Base-by-base conservation (phyloP, 116 monocot genomes). In the Iris pallida region DNA sequence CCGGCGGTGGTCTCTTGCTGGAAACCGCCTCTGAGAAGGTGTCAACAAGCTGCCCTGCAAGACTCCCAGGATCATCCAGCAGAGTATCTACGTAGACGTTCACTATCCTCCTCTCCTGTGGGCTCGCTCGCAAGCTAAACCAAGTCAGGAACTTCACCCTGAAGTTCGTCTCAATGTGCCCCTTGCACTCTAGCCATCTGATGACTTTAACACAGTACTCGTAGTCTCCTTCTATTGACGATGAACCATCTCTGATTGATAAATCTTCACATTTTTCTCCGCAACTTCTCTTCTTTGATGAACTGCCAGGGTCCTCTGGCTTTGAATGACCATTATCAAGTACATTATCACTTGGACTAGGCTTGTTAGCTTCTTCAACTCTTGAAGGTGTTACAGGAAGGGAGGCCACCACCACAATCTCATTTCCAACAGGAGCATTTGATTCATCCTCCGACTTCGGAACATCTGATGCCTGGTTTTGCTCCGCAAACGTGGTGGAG, bases 111-210 rank as follows among this genome's bases (percentile, higher is more conserved):
- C 91, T 83, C 74, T 95, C 95, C 71, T 95, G 90, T 20, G 75
- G 68, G 16, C 80, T 90, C 2, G 95, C 88, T n/a, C 80, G 69
- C 68, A 95, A 53, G 72, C 95, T 90, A 68, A 90, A 91, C 95
- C 95, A 95, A 17, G 95, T 90, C 62, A 95, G 71, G 67, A 95
- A 95, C 71, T 95, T 95, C 52, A 88, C 82, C 68, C 95, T 83
- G 66, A 88, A 95, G 55, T 73, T 78, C 41, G 79, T 82, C 68
- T 91, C 95, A 0, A 95, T 84, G 42, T 80, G 77, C 14, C 91
- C 91, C 47, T 88, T 74, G 16, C 88, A 82, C 42, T 91, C 91
- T 4, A 91, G 74, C 85, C 85, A 73, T 45, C 87, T 80, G 42
- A 91, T 60, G 68, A 75, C 65, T 45, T 69, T 75, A 11, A 75